Conservation (phyloP, 495 filamentous ascomycete genomes). For the Bombardia bombarda region DNA sequence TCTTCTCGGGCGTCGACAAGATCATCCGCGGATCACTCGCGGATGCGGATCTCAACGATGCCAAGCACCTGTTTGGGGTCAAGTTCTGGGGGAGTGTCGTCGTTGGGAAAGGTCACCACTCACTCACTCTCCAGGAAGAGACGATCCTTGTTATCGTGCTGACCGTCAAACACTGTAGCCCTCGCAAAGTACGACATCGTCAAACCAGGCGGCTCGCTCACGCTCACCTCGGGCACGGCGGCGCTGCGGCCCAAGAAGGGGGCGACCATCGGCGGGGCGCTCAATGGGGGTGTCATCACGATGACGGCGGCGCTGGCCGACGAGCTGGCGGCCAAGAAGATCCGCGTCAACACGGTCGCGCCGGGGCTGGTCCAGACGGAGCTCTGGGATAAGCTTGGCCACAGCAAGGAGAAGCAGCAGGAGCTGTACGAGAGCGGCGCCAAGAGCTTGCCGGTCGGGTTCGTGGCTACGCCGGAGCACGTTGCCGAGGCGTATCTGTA, state of each 20-base stretch:
- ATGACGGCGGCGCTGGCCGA: constrained; percentile 42
- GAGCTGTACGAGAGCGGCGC: constrained; percentile 19
- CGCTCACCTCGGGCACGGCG: constrained; percentile 42
- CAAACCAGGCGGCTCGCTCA: constrained; percentile 37
- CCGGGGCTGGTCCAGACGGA: constrained; percentile 48
- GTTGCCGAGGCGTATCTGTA: constrained; percentile 52
- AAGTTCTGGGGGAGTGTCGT: constrained; percentile 38
- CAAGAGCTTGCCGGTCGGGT: constrained; percentile 30
- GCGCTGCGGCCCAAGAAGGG: constrained; percentile 33
- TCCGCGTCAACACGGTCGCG: constrained; percentile 48
- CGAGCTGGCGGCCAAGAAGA: constrained; percentile 35
- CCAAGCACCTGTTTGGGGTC: constrained; percentile 33
- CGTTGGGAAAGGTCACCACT: constrained; percentile 25
- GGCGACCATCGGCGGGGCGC: constrained; percentile 20
- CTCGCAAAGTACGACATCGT: constrained; percentile 33
- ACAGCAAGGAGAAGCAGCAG: constrained; percentile 24
- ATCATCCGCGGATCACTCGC: constrained; percentile 35
- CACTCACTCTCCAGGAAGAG: not conserved
- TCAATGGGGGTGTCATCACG: constrained; percentile 30
- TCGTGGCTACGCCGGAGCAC: constrained; percentile 43
- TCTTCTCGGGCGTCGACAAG: constrained; percentile 36
- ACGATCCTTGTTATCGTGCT: not conserved
- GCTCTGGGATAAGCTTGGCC: constrained; percentile 31
- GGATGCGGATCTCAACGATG: constrained; percentile 27
- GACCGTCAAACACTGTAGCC: constrained; percentile 8